Conservation (phyloP, 2,329 filamentous ascomycete genomes). For the Metarhizium humberi region DNA sequence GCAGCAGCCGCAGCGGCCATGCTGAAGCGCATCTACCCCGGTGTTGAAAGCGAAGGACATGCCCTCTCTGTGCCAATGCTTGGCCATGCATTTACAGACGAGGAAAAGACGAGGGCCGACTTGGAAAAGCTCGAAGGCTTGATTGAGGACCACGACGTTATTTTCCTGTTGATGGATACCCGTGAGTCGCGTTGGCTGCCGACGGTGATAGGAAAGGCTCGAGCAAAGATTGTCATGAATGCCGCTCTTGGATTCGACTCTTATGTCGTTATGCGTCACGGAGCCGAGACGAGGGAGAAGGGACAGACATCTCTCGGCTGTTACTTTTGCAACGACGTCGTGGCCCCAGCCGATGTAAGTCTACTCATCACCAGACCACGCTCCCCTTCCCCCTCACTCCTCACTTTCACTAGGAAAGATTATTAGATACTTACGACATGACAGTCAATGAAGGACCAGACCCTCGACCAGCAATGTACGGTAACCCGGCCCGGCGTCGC, state of each 20-base stretch:
- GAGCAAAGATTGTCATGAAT: conserved; percentile 93
- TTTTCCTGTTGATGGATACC: conserved; percentile 97
- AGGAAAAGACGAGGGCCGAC: conserved; percentile 58
- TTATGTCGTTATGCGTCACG: conserved; percentile 95
- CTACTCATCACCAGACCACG: neutral
- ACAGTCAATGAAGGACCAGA: conserved; percentile 87
- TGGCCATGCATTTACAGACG: conserved; percentile 76
- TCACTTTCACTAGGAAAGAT: neutral
- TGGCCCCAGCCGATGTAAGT: conserved; percentile 84
- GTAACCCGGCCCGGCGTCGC: conserved; percentile 91
- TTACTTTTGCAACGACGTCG: conserved; percentile 98
- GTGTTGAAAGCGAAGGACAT: conserved; percentile 72
- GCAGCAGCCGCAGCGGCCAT: conserved; percentile 72
- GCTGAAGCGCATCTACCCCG: conserved; percentile 79
- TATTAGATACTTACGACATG: conserved; percentile 3
- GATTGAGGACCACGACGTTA: conserved; percentile 76
- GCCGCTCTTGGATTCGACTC: conserved; percentile 94
- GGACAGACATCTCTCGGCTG: conserved; percentile 70
- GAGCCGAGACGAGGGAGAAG: conserved; percentile 49
- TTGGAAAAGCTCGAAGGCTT: conserved; percentile 67
- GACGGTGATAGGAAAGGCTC: conserved; percentile 89
- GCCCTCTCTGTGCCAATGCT: conserved; percentile 89
- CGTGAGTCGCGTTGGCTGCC: conserved; percentile 92
- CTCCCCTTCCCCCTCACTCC: neutral
- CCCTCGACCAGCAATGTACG: conserved; percentile 95